These are phyloP conservation scores for Ramaria rubella DNA, from an alignment of 768 basidiomycete species.

Conservation along the genomic window DNA sequence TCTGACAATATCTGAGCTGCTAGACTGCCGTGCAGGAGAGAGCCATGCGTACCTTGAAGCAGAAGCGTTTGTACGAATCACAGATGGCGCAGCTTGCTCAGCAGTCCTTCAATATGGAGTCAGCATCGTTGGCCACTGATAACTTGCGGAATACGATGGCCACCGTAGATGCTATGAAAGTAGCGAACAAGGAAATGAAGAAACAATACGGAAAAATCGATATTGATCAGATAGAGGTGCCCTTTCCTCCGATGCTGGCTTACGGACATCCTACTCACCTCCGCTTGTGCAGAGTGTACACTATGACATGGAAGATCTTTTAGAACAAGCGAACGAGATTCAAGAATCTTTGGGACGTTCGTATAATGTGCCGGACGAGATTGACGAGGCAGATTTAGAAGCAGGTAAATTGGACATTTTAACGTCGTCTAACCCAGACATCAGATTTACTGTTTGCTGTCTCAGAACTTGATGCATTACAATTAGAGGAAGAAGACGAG, in stretches of 20 bases:
- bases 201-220: conserved; percentile 97
- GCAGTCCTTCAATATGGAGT: conserved; percentile 99
- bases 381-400: conserved; percentile 96
- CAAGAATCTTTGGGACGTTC: conserved; percentile 91
- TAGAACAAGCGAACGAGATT: conserved; percentile 97
- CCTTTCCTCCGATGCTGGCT: neutral
- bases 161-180: conserved; percentile 92
- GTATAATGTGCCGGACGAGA: conserved; percentile 94
- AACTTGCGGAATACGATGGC: conserved; percentile 99
- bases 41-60: conserved; percentile 88
- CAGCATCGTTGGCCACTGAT: conserved; percentile 91
- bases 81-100: conserved; percentile 88
- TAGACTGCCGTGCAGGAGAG: conserved; percentile 90
- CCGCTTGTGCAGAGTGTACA: conserved; percentile 88
- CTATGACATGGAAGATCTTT: conserved; percentile 94
- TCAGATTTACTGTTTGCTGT: neutral
- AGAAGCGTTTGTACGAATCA: conserved; percentile 92
- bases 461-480: conserved; percentile 87
- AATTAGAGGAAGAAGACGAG: conserved; percentile 89
- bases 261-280: too few relatives aligned
- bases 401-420: conserved; percentile 54
- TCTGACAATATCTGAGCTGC: neutral
- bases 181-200: conserved; percentile 92
- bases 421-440: neutral
- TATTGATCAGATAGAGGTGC: conserved; percentile 96